phyloP scores from a whole-genome alignment of 352 stramenopile species.

The Elongisporangium senticosum region DNA sequence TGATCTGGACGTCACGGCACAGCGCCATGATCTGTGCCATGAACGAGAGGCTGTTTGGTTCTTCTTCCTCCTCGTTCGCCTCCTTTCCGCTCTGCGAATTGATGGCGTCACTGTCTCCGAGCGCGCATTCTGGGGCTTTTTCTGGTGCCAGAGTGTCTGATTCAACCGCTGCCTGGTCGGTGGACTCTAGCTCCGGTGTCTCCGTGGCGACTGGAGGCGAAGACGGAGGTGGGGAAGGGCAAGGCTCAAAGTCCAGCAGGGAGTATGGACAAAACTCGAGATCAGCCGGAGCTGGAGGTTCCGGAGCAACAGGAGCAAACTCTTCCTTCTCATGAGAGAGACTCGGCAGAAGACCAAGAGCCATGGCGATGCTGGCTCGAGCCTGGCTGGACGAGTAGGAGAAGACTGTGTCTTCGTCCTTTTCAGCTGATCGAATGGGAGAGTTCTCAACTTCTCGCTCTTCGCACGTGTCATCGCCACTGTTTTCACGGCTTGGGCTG shows the following conservation, averaged over 20 bases:
- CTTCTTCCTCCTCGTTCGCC: background rate
- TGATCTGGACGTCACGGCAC: slow-evolving; percentile 46
- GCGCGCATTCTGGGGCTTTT: too few species aligned
- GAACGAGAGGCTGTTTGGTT: background rate
- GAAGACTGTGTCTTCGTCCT: slow-evolving; percentile 11
- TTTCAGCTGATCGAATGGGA: slow-evolving; percentile 1
- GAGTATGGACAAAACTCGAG: background rate
- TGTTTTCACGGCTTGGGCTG: background rate
- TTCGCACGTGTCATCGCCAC: background rate
- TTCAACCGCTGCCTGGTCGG: background rate
- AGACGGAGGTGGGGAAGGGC: too few species aligned
- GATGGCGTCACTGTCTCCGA: too few species aligned
- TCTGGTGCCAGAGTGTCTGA: background rate
- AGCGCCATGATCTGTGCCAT: slow-evolving; percentile 31
- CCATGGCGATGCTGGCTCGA: slow-evolving; percentile 20
- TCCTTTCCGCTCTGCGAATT: background rate
- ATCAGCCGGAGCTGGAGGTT: background rate
- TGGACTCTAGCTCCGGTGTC: background rate
- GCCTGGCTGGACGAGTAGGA: slow-evolving; percentile 17
- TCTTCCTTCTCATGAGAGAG: background rate
- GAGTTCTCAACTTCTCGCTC: background rate
- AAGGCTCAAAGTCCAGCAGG: background rate
- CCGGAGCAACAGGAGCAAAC: background rate
- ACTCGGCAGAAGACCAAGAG: slow-evolving; percentile 18
- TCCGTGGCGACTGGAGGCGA: background rate